phyloP scores from a whole-genome alignment of 768 basidiomycete species.

The Myochromella boudieri region DNA sequence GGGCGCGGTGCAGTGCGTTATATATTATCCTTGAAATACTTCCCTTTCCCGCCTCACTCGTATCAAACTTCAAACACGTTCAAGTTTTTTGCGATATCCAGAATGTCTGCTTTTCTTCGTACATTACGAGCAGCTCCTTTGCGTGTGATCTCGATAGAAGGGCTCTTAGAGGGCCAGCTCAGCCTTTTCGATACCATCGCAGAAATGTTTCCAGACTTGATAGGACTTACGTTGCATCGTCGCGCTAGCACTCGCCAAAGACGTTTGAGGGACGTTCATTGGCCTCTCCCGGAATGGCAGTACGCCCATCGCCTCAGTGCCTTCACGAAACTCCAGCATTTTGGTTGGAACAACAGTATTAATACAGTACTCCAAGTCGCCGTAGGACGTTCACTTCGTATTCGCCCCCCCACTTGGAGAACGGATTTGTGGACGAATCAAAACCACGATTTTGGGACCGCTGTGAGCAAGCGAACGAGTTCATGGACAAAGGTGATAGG shows the following conservation, averaged over 20 bases:
- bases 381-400: not conserved
- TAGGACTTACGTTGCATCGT: constrained; percentile 1
- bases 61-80: too few relatives aligned
- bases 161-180: not conserved
- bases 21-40: too few relatives aligned
- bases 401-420: not conserved
- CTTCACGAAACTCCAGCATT: constrained; percentile 1
- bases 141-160: not conserved
- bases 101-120: too few relatives aligned
- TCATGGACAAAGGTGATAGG: not conserved
- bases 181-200: constrained; percentile 1
- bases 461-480: not conserved
- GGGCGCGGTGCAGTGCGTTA: too few relatives aligned
- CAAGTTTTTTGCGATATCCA: too few relatives aligned
- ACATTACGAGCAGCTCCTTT: too few relatives aligned
- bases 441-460: not conserved
- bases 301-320: constrained; percentile 1
- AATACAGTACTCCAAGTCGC: too few relatives aligned
- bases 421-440: not conserved
- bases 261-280: not conserved
- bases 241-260: constrained; percentile 1
- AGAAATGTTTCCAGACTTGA: not conserved
- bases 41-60: too few relatives aligned
- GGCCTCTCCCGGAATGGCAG: constrained; percentile 7
- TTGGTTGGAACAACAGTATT: constrained; percentile 8